phyloP scores from a whole-genome alignment of 1,284 basidiomycete genomes.

The Cystobasidium pallidum region DNA sequence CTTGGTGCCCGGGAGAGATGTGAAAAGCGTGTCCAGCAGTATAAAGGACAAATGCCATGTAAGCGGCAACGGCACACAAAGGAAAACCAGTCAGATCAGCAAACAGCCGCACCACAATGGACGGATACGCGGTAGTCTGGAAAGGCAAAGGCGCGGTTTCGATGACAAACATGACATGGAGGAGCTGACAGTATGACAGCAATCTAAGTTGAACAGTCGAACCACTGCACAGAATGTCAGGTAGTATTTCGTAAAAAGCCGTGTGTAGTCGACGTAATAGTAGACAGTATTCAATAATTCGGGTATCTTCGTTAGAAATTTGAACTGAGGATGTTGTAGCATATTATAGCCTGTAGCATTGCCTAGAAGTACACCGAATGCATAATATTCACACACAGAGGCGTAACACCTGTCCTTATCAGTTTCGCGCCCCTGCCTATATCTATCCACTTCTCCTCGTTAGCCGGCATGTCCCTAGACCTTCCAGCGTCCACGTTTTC shows the following conservation, averaged over 20 bases:
- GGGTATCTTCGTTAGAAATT: no score
- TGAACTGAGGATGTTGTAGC: no score
- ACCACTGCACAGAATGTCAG: background rate
- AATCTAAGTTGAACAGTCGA: background rate
- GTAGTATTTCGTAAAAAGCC: no score
- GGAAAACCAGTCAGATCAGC: conserved; percentile 24
- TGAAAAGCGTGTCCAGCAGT: conserved; percentile 19
- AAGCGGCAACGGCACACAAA: background rate
- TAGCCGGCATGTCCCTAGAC: background rate
- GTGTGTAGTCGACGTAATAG: no score
- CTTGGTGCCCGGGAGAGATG: background rate
- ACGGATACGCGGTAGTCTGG: conserved; percentile 19
- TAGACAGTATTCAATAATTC: no score
- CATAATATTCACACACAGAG: background rate
- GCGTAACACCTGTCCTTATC: no score
- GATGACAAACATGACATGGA: conserved; percentile 4
- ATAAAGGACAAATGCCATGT: background rate
- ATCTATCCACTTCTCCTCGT: background rate
- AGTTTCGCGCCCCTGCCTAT: no score
- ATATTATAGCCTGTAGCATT: no score
- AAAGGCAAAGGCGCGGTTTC: conserved; percentile 5
- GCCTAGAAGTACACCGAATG: background rate
- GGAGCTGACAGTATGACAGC: conserved; percentile 9
- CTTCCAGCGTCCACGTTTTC: conserved; percentile 41
- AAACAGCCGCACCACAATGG: conserved; percentile 5